Evolutionary conservation across 1,284 basidiomycete genomes (phyloP).

Genomic region (Ceratobasidium sp.): DNA sequence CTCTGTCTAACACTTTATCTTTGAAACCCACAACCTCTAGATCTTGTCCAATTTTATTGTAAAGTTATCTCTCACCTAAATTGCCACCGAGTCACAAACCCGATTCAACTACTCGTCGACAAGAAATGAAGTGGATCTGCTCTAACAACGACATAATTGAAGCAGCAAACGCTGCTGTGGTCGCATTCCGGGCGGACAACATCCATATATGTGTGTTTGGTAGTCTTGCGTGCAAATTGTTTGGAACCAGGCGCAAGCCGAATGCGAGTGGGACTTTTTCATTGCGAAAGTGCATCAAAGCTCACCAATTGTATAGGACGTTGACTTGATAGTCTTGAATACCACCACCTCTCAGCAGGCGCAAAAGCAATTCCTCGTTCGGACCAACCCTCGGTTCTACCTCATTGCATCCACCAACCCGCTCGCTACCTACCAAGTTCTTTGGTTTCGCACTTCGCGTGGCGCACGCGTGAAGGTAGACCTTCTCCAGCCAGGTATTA

Average conservation of each 20-base stretch:
- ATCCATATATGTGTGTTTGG: slow-evolving; percentile 2
- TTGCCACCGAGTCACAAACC: too few species aligned
- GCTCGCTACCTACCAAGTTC: slow-evolving; percentile 1
- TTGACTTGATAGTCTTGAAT: slow-evolving; percentile 4
- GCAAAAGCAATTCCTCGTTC: background rate
- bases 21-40: too few species aligned
- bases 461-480: slow-evolving; percentile 10
- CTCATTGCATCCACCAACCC: slow-evolving; percentile 11
- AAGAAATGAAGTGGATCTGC: too few species aligned
- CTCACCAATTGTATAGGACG: slow-evolving; percentile 3
- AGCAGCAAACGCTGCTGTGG: slow-evolving; percentile 5
- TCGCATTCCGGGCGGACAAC: background rate
- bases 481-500: slow-evolving; percentile 18
- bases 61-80: too few species aligned
- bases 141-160: slow-evolving; percentile 6
- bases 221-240: slow-evolving; percentile 13
- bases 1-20: too few species aligned
- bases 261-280: background rate
- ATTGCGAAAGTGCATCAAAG: background rate
- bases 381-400: slow-evolving; percentile 3
- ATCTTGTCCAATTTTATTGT: too few species aligned
- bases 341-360: background rate
- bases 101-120: too few species aligned
- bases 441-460: background rate
- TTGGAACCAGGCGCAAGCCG: slow-evolving; percentile 11